These are phyloP conservation scores for Sclerotinia spermophila DNA, from an alignment of 2,329 filamentous ascomycete genomes.

Conservation along the genomic window DNA sequence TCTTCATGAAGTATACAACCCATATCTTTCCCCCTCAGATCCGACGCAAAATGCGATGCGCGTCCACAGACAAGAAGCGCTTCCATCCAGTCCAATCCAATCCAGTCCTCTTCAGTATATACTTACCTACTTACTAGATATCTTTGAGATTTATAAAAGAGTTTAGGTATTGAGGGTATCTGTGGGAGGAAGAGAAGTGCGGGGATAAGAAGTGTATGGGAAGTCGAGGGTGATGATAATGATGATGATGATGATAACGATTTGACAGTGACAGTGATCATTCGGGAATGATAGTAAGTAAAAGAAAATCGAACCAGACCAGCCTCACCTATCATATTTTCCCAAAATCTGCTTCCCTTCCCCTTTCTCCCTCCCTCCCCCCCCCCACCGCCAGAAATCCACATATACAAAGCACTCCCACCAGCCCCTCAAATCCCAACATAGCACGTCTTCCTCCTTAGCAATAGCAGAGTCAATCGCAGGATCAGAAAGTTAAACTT, in stretches of 20 bases:
- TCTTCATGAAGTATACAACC: too few species aligned
- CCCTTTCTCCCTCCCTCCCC: too few species aligned
- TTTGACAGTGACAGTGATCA: too few species aligned
- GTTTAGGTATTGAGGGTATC: not conserved
- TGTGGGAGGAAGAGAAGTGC: fast-evolving
- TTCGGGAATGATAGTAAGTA: too few species aligned
- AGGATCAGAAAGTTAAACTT: not conserved
- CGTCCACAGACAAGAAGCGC: not conserved
- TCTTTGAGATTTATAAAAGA: not conserved
- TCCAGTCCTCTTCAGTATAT: not conserved
- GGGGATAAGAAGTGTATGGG: not conserved
- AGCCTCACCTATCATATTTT: too few species aligned
- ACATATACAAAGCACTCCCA: not conserved
- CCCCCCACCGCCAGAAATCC: too few species aligned
- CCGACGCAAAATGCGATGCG: not conserved
- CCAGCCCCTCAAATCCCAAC: not conserved
- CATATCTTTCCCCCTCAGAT: not conserved
- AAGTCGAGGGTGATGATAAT: not conserved
- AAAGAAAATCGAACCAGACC: too few species aligned
- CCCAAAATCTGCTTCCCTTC: too few species aligned
- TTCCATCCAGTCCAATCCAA: not conserved
- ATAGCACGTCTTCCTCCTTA: not conserved
- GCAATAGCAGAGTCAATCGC: not conserved
- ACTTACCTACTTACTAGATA: too few species aligned
- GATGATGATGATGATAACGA: not conserved